A percentile compares a stretch with the other conserved stretches of the same genome.
Conservation (phyloP, 352 stramenopile species). For the Phytophthora multivora region DNA sequence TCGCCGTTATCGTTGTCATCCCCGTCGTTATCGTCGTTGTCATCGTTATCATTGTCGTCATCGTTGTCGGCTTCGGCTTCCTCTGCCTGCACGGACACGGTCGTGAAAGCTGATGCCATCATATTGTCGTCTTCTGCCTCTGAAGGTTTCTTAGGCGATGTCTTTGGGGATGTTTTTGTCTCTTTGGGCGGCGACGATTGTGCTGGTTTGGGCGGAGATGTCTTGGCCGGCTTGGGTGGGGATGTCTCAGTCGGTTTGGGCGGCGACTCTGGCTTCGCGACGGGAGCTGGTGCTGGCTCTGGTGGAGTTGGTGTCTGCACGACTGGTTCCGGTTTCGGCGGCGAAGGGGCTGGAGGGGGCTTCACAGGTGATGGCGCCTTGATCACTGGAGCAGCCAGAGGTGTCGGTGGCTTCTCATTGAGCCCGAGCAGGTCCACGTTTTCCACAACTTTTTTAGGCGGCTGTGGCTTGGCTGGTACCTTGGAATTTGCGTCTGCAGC, state of each 20-base stretch:
- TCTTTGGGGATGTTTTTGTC: constrained; percentile 22
- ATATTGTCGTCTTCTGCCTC: constrained; percentile 24
- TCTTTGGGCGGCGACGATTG: constrained; percentile 9
- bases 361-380: constrained; percentile 26
- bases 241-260: constrained; percentile 11
- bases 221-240: constrained; percentile 14
- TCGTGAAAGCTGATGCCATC: constrained; percentile 37
- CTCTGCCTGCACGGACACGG: constrained; percentile 33
- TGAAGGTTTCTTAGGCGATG: constrained; percentile 27
- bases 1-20: constrained; percentile 16
- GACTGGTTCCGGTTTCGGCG: constrained; percentile 13
- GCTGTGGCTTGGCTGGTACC: constrained; percentile 35
- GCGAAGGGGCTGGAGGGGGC: constrained; percentile 2
- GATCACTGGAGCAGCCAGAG: constrained; percentile 22
- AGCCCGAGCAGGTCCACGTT: constrained; percentile 56
- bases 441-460: constrained; percentile 29
- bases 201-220: constrained; percentile 14
- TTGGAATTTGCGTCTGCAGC: constrained; percentile 34
- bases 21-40: constrained; percentile 30
- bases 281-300: constrained; percentile 3
- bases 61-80: constrained; percentile 40
- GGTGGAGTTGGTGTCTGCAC: constrained; percentile 12
- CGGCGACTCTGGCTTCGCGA: not conserved
- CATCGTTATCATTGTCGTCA: constrained; percentile 36
- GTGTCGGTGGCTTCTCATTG: constrained; percentile 38